These are phyloP conservation scores for Dactylonectria estremocensis DNA, from an alignment of 2,329 filamentous ascomycete genomes.

Conservation along the genomic window DNA sequence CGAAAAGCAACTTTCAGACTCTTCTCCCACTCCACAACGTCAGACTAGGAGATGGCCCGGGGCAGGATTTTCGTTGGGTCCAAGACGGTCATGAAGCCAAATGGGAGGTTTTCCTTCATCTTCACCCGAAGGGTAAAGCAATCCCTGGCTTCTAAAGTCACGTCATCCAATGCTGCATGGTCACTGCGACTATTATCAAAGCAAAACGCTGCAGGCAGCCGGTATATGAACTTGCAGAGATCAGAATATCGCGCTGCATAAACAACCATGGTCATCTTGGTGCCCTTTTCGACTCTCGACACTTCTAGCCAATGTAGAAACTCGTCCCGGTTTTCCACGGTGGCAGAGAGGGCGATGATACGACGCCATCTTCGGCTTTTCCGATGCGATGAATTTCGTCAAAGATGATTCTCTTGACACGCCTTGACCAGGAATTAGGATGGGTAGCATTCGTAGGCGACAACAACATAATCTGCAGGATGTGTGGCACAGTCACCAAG, in stretches of 20 bases:
- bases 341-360: constrained; percentile 87
- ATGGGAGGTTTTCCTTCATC: constrained; percentile 64
- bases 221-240: constrained; percentile 81
- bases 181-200: constrained; percentile 63
- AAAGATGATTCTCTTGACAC: constrained; percentile 84
- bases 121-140: constrained; percentile 76
- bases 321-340: constrained; percentile 81
- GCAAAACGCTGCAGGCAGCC: constrained; percentile 61
- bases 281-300: constrained; percentile 75
- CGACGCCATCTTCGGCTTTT: constrained; percentile 80
- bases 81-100: constrained; percentile 55
- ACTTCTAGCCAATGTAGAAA: constrained; percentile 78
- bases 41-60: constrained; percentile 72
- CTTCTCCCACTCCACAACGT: constrained; percentile 77
- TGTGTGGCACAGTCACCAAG: constrained; percentile 83
- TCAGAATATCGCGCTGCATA: constrained; percentile 82
- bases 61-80: constrained; percentile 66
- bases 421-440: constrained; percentile 70
- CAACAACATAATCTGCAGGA: constrained; percentile 84
- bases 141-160: constrained; percentile 79
- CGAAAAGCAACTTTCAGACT: constrained; percentile 71
- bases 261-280: constrained; percentile 76
- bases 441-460: constrained; percentile 74
- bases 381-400: constrained; percentile 88
- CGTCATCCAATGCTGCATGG: constrained; percentile 76